Evolutionary conservation across 306 rosid species (phyloP), one percentile per base, ranked within the genome.

Genomic region (Fragaria nilgerrensis): DNA sequence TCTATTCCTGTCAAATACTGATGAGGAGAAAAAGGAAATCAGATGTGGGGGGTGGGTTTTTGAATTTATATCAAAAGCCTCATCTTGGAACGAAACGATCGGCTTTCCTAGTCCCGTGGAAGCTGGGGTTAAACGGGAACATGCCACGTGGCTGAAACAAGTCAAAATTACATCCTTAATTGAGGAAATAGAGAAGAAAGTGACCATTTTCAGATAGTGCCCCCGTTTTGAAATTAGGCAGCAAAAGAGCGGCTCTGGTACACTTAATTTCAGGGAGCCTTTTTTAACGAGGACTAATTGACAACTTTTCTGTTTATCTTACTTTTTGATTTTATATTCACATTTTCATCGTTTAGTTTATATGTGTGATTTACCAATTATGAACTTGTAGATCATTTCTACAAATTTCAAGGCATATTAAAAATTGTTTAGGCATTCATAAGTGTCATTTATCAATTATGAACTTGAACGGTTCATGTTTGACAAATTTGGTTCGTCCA

Each of bases 41-140:
- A 15, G 23, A 56, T 9, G 27, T 19, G 4, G 77, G 65, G 49
- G 9, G 36, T 20, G n/a, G 59, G 53, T 23, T 78, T 29, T 63
- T 44, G 62, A 78, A 74, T 68, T 44, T 59, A 36, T 45, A 44
- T 75, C 14, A 19, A 8, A 68, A 56, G 39, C 43, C 32, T 5
- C 4, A 14, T 32, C 45, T 43, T 16, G 39, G 61, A 23, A 20
- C 23, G 11, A 61, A 69, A 20, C 22, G 56, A 36, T 75, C 49
- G 84, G 76, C 61, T 56, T 17, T 23, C 83, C 75, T 56, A 32
- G 36, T 32, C 66, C 62, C 7, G 34, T 59, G 73, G 81, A 72
- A 32, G n/a, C 12, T 34, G 32, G 37, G 23, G 34, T 6, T 32
- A 10, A 58, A 44, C 27, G 67, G 72, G 23, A 20, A 52, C 23